These are phyloP conservation scores for Oryza punctata DNA, from an alignment of 176 grass and related monocot species.

Conservation along the genomic window DNA sequence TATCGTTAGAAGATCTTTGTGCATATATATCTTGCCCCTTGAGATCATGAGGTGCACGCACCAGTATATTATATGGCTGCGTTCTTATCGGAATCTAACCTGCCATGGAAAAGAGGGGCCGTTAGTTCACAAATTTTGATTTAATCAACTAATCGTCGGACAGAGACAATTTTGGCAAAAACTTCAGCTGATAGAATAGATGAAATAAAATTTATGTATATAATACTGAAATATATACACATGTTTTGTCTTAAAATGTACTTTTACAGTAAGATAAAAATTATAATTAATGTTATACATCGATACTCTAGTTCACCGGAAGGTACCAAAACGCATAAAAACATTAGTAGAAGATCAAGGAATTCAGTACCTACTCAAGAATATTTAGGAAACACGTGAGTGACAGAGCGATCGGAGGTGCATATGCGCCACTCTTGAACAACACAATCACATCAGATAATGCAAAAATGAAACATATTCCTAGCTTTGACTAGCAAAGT, in stretches of 20 bases:
- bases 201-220: neutral
- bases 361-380: too few species aligned
- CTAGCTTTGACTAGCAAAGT: neutral
- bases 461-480: neutral
- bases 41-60: constrained; percentile 21
- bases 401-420: neutral
- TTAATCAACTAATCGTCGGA: neutral
- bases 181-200: neutral
- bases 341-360: too few species aligned
- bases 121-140: neutral
- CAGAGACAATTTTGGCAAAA: neutral
- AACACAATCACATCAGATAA: neutral
- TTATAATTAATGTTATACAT: too few species aligned
- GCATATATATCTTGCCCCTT: constrained; percentile 25
- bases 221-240: too few species aligned
- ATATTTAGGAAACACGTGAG: too few species aligned
- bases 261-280: too few species aligned
- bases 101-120: neutral
- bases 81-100: constrained; percentile 1
- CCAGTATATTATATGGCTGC: neutral
- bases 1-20: neutral
- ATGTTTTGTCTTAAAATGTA: too few species aligned
- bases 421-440: neutral
- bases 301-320: too few species aligned
- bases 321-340: too few species aligned